Evolutionary conservation across 208 protist species (phyloP), one percentile per base, ranked within the genome.

Genomic region (Leishmania lainsoni): DNA sequence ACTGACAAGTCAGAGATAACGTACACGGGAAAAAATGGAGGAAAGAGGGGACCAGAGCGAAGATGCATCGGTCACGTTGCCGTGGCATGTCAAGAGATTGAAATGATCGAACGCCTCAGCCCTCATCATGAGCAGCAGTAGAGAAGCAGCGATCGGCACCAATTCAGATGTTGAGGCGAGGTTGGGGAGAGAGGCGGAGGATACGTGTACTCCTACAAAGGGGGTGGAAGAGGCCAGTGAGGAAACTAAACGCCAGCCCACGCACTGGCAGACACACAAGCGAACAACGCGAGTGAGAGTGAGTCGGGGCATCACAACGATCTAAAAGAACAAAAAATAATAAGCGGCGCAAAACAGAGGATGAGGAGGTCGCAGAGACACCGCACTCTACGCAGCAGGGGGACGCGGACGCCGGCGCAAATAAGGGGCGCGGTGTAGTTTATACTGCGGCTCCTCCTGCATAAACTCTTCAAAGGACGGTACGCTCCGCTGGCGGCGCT

Each of bases 391-490:
- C 45, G 32, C 3, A 4, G 73, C 35, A 22, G 80, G 51, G 29
- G 72, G 26, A 45, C 39, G 59, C 6, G 76, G 48, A 16, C 73
- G 76, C 10, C 58, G 77, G 56, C 70, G 73, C 68, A 87, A 45
- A 14, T 75, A 83, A 8, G 78, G 52, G 29, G 79, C 82, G 17
- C 84, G 76, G 29, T 88, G 83, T 71, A 96, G 79, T 29, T 87
- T 83, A 66, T 92, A 96, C 17, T 79, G 82, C 54, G 92, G 87
- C 56, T 91, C 87, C 75, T 93, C 86, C 35, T 90, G 73, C 92
- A 96, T 96, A 81, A 92, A 96, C 35, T 92, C 89, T 51, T 96
- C 92, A 87, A 93, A 96, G 9, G 81, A 87, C 52, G 83, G 79
- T 42, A 65, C 78, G 8, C 75, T 82, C 5, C 51, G 70, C 4